Percentiles rank a stretch among this genome's conserved stretches.
phyloP scores from a whole-genome alignment of 2,329 filamentous ascomycete genomes.

The Nannizziopsis arthrosporioides region DNA sequence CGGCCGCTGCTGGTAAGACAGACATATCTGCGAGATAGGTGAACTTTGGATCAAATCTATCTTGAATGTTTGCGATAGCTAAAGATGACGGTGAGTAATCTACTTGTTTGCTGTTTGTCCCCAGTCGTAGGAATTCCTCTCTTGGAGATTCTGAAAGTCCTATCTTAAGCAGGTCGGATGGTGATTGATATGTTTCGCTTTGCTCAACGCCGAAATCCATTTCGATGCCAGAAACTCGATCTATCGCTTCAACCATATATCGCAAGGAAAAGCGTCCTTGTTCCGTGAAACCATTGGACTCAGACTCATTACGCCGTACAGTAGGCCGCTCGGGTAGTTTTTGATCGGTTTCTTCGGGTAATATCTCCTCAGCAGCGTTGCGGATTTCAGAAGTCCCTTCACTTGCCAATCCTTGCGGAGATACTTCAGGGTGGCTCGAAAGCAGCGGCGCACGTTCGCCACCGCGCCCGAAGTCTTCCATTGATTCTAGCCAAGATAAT shows the following conservation, averaged over 20 bases:
- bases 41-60: neutral
- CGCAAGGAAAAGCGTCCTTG: neutral
- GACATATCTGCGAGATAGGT: neutral
- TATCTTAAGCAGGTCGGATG: neutral
- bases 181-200: neutral
- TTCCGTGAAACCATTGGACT: too few species aligned
- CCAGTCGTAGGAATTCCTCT: constrained; percentile 1
- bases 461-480: constrained; percentile 1
- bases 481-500: constrained; percentile 10
- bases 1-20: neutral
- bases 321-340: neutral
- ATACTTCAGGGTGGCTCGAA: too few species aligned
- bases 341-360: too few species aligned
- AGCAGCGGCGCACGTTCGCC: neutral
- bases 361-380: too few species aligned
- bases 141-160: constrained; percentile 3
- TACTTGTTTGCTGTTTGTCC: neutral
- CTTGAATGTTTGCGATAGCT: neutral
- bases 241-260: constrained; percentile 11
- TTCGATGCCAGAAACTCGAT: constrained; percentile 6
- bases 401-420: too few species aligned
- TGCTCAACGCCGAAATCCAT: neutral
- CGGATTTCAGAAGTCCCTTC: too few species aligned
- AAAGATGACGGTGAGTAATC: neutral
- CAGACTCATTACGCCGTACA: neutral